Evolutionary conservation across 805 yeast species (phyloP), one percentile per base, ranked within the genome.

Genomic region (Candida easanensis): DNA sequence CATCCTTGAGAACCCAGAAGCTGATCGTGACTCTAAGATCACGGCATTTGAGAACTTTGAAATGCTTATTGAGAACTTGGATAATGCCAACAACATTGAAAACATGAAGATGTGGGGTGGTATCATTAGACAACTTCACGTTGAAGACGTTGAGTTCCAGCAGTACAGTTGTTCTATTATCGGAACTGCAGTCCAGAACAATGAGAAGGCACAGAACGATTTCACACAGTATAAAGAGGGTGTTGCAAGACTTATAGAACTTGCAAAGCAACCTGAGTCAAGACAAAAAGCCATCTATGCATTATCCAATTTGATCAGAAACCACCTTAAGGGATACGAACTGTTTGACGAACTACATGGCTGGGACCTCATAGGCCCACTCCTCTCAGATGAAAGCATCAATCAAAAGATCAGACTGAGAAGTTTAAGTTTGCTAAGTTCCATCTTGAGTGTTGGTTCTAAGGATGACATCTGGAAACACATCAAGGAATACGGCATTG

Each of bases 131-230:
- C 74, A 76, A 40, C 66, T 89, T 38, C 66, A 68, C 23, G 65
- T 68, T 6, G 66, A 68, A 3, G 48, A 48, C 13, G 68, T 67
- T 3, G 71, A 69, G 15, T 62, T 91, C 25, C 71, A 80, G 45
- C 67, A 74, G 8, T 68, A 70, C 42, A 84, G 90, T 0, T 79
- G 86, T 46, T 81, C 93, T 28, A 77, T 85, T 32, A 75, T 90
- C 19, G 97, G 95, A 2, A 85, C 91, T 0, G 96, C 98, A 0
- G 95, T 86, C 4, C 99, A 93, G 64, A 93, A 93, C 62, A 93
- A 93, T 62, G 80, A 79, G 4, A 77, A 74, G 44, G 70, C 89
- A 4, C 98, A 89, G 64, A 70, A 73, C 43, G 85, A 77, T 40
- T 83, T 85, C 47, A 62, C 73, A 32, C 75, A 76, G 45, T 70